A percentile compares a stretch with the other conserved stretches of the same genome.
Evolutionary conservation across 2,329 filamentous ascomycete species (phyloP).

Genomic region (Xylaria sp.): DNA sequence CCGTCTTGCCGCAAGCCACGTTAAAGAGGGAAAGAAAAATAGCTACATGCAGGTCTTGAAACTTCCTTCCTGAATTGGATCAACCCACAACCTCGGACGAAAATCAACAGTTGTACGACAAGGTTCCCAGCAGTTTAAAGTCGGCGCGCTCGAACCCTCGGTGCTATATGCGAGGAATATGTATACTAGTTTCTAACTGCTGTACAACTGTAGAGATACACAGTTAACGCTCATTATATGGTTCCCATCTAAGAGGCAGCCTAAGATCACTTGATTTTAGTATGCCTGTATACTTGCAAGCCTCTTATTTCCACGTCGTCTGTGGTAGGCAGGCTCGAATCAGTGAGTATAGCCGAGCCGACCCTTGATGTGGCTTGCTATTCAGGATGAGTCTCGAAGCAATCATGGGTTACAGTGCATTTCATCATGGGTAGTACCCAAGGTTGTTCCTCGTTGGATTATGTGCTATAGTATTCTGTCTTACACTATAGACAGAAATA

Average conservation of each 20-base stretch:
- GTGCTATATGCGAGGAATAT: conserved; percentile 21
- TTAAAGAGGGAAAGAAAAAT: conserved; percentile 21
- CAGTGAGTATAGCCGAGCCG: conserved; percentile 34
- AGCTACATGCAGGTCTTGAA: conserved; percentile 38
- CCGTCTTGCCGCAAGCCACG: conserved; percentile 29
- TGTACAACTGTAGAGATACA: conserved; percentile 24
- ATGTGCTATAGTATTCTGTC: conserved; percentile 34
- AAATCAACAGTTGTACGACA: conserved; percentile 30
- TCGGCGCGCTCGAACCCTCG: conserved; percentile 12
- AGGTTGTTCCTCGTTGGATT: conserved; percentile 26
- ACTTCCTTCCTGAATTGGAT: conserved; percentile 34
- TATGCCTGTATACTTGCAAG: background rate
- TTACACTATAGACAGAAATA: conserved; percentile 23
- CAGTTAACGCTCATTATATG: background rate
- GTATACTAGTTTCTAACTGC: conserved; percentile 21
- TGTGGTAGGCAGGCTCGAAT: conserved; percentile 16
- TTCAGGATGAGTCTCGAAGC: conserved; percentile 33
- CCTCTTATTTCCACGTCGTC: conserved; percentile 12
- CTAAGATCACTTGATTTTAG: conserved; percentile 6
- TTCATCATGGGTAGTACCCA: conserved; percentile 26
- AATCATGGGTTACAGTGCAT: conserved; percentile 36
- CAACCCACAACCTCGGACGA: conserved; percentile 32
- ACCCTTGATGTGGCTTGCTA: conserved; percentile 25
- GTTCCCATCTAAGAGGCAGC: conserved; percentile 21
- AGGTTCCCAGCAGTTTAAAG: conserved; percentile 28